Evolutionary conservation across 106 monocot genomes (phyloP).

Genomic region (Dendrobium catenatum): DNA sequence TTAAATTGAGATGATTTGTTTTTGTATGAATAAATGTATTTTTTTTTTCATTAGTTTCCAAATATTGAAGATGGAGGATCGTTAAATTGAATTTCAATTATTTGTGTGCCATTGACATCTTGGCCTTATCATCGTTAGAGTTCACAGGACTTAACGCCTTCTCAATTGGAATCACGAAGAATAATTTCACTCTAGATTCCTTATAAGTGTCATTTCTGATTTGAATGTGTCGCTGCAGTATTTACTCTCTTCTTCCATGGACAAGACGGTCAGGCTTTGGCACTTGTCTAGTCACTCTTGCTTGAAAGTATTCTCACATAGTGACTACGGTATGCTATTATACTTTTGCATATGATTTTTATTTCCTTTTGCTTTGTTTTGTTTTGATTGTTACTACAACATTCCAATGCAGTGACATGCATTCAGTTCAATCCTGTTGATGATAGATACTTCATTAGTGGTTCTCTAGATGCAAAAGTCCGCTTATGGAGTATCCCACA

Average conservation of each 20-base stretch:
- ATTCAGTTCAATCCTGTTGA: constrained; percentile 97
- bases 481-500: constrained; percentile 82
- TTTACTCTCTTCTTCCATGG: constrained; percentile 91
- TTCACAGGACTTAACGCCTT: too few relatives aligned
- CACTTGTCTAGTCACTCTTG: constrained; percentile 58
- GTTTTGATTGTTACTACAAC: constrained; percentile 2
- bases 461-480: constrained; percentile 88
- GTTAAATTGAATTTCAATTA: too few relatives aligned
- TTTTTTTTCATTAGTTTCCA: too few relatives aligned
- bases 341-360: background rate
- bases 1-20: too few relatives aligned
- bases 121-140: too few relatives aligned
- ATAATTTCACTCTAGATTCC: background rate
- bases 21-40: too few relatives aligned
- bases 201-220: background rate
- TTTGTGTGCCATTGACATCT: too few relatives aligned
- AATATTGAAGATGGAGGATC: too few relatives aligned
- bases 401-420: constrained; percentile 72
- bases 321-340: constrained; percentile 58
- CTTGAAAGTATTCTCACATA: constrained; percentile 74
- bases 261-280: constrained; percentile 89
- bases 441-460: constrained; percentile 87
- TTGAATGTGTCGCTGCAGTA: constrained; percentile 26
- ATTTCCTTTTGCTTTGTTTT: background rate
- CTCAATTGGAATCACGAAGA: too few relatives aligned